Evolutionary conservation across 345 rosid species (phyloP), one percentile per base, ranked within the genome.

Genomic region (Camelina neglecta): DNA sequence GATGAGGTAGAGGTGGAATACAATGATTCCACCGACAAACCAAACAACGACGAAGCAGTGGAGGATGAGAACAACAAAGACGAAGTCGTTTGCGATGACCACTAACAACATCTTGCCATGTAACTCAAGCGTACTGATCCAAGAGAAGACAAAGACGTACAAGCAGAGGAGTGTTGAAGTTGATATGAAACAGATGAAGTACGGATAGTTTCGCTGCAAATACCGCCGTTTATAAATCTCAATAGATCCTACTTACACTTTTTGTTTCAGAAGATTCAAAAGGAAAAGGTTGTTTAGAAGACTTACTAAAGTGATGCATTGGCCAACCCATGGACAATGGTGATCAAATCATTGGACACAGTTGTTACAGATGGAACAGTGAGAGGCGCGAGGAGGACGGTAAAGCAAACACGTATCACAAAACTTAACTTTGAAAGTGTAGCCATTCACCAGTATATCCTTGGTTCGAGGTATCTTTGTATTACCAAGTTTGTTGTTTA

Each of bases 321-420:
- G 97, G 45, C 98, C 98, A 55, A 92, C 98, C 98, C 98, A 92
- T 7, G 98, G 98, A 70, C 98, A 94, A 60, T 94, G 98, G 47
- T 92, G 98, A 83, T 94, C 97, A 76, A 94, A 94, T 60, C 89
- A 86, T 81, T 89, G 87, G 29, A 94, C 90, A 39, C 98, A 94
- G 65, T 94, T 94, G 81, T 92, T 91, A 82, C 98, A 94, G 72
- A 86, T 83, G 4, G 98, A 91, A 79, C 98, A 94, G 78, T 94
- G 98, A 69, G 98, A 94, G 78, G 88, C 90, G 66, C 98, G 92
- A 36, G 96, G 95, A 80, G 97, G 93, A 54, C 97, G 97, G 75
- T 90, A 91, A 38, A 90, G 91, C 75, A 94, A 84, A 81, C 98
- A 94, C 38, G 95, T 89, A 51, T 94, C 93, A 33, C 98, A 94